Base-by-base conservation (phyloP, 345 rosid genomes). In the Citrus unshiu region DNA sequence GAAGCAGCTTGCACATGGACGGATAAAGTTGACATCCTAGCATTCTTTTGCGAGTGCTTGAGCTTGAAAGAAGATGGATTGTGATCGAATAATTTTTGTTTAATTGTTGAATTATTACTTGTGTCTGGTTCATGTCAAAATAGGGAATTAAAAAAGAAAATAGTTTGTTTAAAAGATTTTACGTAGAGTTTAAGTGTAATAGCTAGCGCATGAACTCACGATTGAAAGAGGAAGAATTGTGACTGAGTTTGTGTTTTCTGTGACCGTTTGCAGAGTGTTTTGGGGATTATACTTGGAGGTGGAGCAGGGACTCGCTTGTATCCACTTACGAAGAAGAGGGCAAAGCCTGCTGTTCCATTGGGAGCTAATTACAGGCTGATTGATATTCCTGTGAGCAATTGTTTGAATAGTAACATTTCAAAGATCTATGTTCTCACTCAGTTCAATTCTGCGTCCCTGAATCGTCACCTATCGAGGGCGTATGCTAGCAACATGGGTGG, bases 401-500 rank as follows among this genome's bases (percentile, higher is more conserved):
- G 98, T 66, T 87, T 95, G 88, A 95, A 95, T 84, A 93, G 99
- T 84, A 93, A 93, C 80, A 83, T 93, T 37, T 88, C 96, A 0
- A 95, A 93, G 92, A 93, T 95, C 84, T 95, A 93, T 73, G 99
- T 95, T 49, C 97, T 95, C 51, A 95, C 99, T 3, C 99, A 93
- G 72, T 95, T 95, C 90, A 95, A 95, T 75, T 95, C 99, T 14
- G 98, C 99, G 2, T 95, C 98, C 12, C 93, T 95, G 62, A 95
- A 95, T 82, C 95, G 99, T 3, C 99, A 93, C 81, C 92, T 95
- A 49, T 95, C 99, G 0, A 85, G 99, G 61, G 99, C 98, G 7
- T 92, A 95, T 82, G 97, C 98, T 0, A 95, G 97, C 83, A 93
- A 95, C 89, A 90, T 95, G 98, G 98, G 96, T 62, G 99, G 98